Evolutionary conservation across 2,329 filamentous ascomycete genomes (phyloP).

Genomic region (Colletotrichum musicola): DNA sequence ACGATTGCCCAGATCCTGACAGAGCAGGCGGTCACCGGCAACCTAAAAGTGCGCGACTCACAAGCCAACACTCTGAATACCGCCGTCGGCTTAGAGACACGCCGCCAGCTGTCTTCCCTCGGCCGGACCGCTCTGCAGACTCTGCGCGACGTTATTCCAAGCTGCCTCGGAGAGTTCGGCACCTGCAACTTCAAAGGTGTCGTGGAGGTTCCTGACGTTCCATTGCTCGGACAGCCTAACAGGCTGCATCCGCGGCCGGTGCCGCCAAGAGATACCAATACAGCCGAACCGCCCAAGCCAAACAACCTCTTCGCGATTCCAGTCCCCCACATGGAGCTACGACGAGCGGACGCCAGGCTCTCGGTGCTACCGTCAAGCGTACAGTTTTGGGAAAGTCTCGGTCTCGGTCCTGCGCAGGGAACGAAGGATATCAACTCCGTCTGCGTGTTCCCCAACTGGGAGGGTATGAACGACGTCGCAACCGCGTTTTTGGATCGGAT

Average conservation of each 20-base stretch:
- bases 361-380: conserved; percentile 82
- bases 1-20: conserved; percentile 78
- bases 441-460: conserved; percentile 77
- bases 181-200: conserved; percentile 37
- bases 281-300: conserved; percentile 60
- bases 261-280: conserved; percentile 54
- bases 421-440: conserved; percentile 78
- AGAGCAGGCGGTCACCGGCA: conserved; percentile 73
- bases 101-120: conserved; percentile 57
- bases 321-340: conserved; percentile 78
- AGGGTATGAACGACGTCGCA: conserved; percentile 72
- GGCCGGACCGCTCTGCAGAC: conserved; percentile 63
- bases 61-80: conserved; percentile 31
- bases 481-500: conserved; percentile 76
- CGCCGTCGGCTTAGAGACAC: conserved; percentile 49
- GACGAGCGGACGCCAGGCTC: conserved; percentile 75
- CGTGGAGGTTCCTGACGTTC: conserved; percentile 42
- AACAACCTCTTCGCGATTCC: conserved; percentile 73
- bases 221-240: conserved; percentile 64
- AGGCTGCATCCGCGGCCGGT: conserved; percentile 64
- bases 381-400: conserved; percentile 85
- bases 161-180: conserved; percentile 54
- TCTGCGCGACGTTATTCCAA: conserved; percentile 59
- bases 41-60: conserved; percentile 33
- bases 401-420: conserved; percentile 78